Base-by-base conservation (phyloP, 345 rosid genomes). In the Brassica rapa region DNA sequence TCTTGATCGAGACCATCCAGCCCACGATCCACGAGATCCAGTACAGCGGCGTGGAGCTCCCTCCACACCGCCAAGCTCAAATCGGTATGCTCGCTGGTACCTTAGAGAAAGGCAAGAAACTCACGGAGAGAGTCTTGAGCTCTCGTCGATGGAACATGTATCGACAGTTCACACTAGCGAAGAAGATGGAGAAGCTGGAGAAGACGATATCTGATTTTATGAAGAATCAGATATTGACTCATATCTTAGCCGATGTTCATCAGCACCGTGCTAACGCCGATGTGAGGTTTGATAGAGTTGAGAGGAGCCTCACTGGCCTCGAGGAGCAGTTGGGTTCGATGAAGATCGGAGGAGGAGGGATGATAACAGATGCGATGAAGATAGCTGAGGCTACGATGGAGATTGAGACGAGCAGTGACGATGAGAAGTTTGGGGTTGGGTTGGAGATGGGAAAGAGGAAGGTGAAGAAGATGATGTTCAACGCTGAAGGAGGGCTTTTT, bases 11-110 rank as follows among this genome's bases (percentile, higher is more conserved):
- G 0, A 70, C 37, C 0, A 81, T 89, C 55, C 73, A 62, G 3
- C 92, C 93, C 6, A 87, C 85, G 16, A 81, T 92, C 81, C 72
- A 21, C 0, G 97, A 94, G 84, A 89, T 89, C 49, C 89, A 88
- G 32, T 89, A 66, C 82, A 77, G 94, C 70, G 98, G 97, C 81
- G 95, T 88, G 5, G 98, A 94, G 73, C 86, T 94, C 3, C 85
- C 93, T 4, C 46, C 82, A 6, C 0, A 29, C 11, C 97, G 98
- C 5, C 98, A 94, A 10, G n/a, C 23, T 63, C 94, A 90, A 51
- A 91, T 94, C 39, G 84, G 89, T 72, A 83, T 78, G 24, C 81
- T 94, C 51, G 60, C 75, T 0, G 85, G 72, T 15, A 80, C 83
- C 4, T 76, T 92, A 3, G 57, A 35, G 4, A 84, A 77, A 0